Base-by-base conservation (phyloP, 352 stramenopile genomes). In the Phytophthora sansomeana region DNA sequence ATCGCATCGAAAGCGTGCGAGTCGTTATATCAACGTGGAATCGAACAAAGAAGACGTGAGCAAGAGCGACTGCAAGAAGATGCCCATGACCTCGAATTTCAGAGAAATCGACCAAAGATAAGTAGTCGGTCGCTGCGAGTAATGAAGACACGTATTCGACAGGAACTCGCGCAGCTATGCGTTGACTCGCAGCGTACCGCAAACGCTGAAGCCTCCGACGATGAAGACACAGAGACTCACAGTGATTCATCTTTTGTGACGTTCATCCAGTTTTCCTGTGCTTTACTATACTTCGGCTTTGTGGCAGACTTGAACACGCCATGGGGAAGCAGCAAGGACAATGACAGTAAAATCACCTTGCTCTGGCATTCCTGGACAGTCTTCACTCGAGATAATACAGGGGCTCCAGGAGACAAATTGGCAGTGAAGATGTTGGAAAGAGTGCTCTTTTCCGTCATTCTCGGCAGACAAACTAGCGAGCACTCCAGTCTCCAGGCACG, bases 221-320 rank as follows among this genome's bases (percentile, higher is more conserved):
- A 48, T 1, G 32, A 62, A 38, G 54, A 16, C 17, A 28, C 42
- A 6, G 33, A 28, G 19, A 35, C 26, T n/a, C 28, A 49, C 21
- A 38, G 21, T 4, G 24, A 53, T 13, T 46, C 36, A 10, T 43
- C 49, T 6, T 41, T 55, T 9, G 49, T 82, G 41, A 69, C 63
- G 19, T 82, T 80, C 49, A 59, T 90, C 14, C 76, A 86, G 58
- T 90, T 90, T 52, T 86, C 81, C 6, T 90, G 81, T 32, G 77
- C 70, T 1, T 36, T 90, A 3, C 54, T 90, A 9, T 85, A 86
- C 39, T 90, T 90, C 28, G 81, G 81, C 16, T 74, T 90, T 32
- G 77, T 86, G 19, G 58, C 72, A 1, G 67, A 77, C 29, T 54
- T 76, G 14, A 73, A 78, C n/a, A 78, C 77, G 2, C 62, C 58